Percentiles rank a stretch among this genome's conserved stretches.
These are phyloP conservation scores for Penicillium malachiteum DNA, from an alignment of 495 filamentous ascomycete genomes.

Conservation along the genomic window DNA sequence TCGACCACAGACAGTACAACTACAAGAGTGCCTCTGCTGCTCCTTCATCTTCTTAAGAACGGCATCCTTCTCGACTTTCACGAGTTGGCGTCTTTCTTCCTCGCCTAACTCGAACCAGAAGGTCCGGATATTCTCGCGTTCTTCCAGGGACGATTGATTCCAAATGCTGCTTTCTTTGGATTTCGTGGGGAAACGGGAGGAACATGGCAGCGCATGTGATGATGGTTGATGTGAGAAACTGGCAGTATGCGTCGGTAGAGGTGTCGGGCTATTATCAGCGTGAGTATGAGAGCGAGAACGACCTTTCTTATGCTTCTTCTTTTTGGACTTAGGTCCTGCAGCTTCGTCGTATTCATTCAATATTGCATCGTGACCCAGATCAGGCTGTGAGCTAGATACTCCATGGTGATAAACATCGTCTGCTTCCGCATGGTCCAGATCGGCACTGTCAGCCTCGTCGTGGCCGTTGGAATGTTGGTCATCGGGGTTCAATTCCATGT, in stretches of 20 bases:
- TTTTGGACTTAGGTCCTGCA: constrained; percentile 39
- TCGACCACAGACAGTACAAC: constrained; percentile 93
- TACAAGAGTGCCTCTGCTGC: constrained; percentile 98
- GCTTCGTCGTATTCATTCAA: constrained; percentile 19
- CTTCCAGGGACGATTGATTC: constrained; percentile 91
- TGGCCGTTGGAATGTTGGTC: constrained; percentile 31
- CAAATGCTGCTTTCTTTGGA: constrained; percentile 77
- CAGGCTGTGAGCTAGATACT: constrained; percentile 10
- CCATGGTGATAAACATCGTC: constrained; percentile 20
- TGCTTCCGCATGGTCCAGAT: constrained; percentile 15
- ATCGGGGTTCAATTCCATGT: constrained; percentile 18
- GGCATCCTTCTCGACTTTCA: constrained; percentile 98
- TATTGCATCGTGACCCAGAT: constrained; percentile 2
- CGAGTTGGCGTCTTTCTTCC: constrained; percentile 85
- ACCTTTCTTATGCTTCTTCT: constrained; percentile 47
- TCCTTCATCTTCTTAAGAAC: constrained; percentile 99
- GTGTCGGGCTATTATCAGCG: constrained; percentile 42
- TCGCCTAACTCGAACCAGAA: constrained; percentile 98
- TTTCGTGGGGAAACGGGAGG: constrained; percentile 31
- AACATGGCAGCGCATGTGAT: constrained; percentile 26
- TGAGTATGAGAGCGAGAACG: constrained; percentile 34
- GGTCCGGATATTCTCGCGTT: constrained; percentile 94
- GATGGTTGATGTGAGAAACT: constrained; percentile 44
- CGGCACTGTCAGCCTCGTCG: constrained; percentile 28
- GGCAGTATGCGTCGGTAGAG: constrained; percentile 40